Conservation (phyloP, 495 filamentous ascomycete species). For the Paragyromitra xinjiangensis region DNA sequence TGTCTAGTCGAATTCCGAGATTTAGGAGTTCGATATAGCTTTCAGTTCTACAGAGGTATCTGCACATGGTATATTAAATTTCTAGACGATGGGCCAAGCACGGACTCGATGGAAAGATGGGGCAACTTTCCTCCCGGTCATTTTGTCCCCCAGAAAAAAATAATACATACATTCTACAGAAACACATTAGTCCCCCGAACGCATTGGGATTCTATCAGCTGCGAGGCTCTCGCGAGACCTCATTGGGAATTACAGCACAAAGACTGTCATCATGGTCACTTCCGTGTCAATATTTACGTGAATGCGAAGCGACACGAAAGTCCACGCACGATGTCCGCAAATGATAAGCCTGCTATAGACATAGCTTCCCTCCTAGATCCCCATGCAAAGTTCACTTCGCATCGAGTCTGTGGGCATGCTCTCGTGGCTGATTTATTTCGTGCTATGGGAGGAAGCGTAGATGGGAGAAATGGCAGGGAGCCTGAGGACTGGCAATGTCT, state of each 20-base stretch:
- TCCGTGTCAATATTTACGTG: slow-evolving; percentile 26
- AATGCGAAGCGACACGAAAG: not conserved
- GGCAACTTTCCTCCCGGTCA: not conserved
- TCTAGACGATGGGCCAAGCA: not conserved
- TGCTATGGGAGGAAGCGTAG: not conserved
- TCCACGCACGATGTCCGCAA: not conserved
- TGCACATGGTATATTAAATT: slow-evolving; percentile 16
- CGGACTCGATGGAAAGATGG: slow-evolving; percentile 1
- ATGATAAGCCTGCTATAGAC: not conserved
- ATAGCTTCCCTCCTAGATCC: not conserved
- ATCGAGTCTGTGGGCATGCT: slow-evolving; percentile 19
- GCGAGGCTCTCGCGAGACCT: slow-evolving; percentile 4
- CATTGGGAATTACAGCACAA: slow-evolving; percentile 11
- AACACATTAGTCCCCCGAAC: slow-evolving; percentile 7
- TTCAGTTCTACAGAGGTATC: slow-evolving; percentile 14
- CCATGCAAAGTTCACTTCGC: slow-evolving; percentile 12
- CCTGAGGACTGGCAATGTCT: slow-evolving; percentile 16
- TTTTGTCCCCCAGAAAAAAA: not conserved
- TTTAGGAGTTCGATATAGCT: slow-evolving; percentile 11
- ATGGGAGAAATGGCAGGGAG: not conserved
- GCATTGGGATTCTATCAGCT: not conserved
- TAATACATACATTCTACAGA: slow-evolving; percentile 23
- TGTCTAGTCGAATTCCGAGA: slow-evolving; percentile 4
- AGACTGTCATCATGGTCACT: slow-evolving; percentile 13
- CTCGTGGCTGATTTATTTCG: slow-evolving; percentile 16